Conservation (phyloP, 306 rosid genomes). For the Rubus parviflorus region DNA sequence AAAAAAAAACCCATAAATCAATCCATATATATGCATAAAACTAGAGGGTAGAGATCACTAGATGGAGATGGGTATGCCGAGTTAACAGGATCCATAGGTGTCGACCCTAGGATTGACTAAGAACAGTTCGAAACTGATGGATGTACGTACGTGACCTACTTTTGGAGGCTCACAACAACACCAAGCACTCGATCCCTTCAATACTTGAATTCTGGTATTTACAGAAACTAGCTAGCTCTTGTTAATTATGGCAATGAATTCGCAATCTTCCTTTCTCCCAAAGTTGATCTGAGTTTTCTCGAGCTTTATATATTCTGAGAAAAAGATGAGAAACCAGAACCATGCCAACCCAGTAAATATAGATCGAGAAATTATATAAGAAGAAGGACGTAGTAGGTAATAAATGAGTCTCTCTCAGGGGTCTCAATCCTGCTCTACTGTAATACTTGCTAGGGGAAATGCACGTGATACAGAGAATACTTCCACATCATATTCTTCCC, state of each 20-base stretch:
- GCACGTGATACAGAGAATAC: conserved; percentile 47
- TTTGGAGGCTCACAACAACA: conserved; percentile 25
- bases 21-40: too few relatives aligned
- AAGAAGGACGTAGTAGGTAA: background rate
- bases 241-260: background rate
- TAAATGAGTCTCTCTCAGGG: conserved; percentile 23
- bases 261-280: background rate
- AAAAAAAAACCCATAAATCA: too few relatives aligned
- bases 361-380: background rate
- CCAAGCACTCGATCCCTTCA: background rate
- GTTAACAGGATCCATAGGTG: conserved; percentile 2
- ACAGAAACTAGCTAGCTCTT: background rate
- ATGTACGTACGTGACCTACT: conserved; percentile 18
- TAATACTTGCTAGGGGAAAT: conserved; percentile 17
- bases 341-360: conserved; percentile 8
- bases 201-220: background rate
- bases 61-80: background rate
- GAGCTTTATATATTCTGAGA: background rate
- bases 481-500: conserved; percentile 28
- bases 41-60: too few relatives aligned
- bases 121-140: conserved; percentile 1
- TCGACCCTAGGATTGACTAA: conserved; percentile 6
- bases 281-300: background rate
- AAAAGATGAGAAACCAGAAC: conserved; percentile 1
- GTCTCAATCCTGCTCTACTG: conserved; percentile 42